A percentile compares a stretch with the other conserved stretches of the same genome.
Evolutionary conservation across 2,329 filamentous ascomycete species (phyloP).

Genomic region (Exophiala calicioides): DNA sequence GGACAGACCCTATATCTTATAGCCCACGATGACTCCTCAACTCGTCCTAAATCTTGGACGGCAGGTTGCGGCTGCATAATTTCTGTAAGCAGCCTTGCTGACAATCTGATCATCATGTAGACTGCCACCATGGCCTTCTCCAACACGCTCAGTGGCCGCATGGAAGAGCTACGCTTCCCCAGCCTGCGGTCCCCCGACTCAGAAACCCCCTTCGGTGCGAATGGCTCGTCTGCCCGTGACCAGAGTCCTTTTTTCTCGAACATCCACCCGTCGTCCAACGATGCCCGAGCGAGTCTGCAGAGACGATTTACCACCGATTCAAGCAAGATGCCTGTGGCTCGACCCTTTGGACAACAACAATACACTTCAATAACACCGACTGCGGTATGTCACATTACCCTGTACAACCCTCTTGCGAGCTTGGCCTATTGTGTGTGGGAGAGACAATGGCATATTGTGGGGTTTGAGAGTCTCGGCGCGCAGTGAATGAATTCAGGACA

Average conservation of each 20-base stretch:
- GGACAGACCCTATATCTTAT: too few relatives aligned
- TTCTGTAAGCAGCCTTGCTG: constrained; percentile 7
- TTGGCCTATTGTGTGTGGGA: constrained; percentile 12
- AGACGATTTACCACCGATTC: constrained; percentile 93
- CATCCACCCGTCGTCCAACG: constrained; percentile 57
- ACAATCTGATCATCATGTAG: constrained; percentile 11
- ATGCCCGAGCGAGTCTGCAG: constrained; percentile 75
- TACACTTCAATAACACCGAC: constrained; percentile 32
- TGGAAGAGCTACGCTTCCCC: constrained; percentile 79
- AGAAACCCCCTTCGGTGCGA: constrained; percentile 72
- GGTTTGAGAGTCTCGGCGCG: not conserved
- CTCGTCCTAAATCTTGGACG: too few relatives aligned
- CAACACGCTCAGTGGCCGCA: constrained; percentile 62
- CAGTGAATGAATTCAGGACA: constrained; percentile 16
- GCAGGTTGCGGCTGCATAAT: too few relatives aligned
- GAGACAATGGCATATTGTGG: constrained; percentile 18
- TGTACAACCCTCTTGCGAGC: constrained; percentile 16
- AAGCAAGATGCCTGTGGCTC: constrained; percentile 67
- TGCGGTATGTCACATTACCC: constrained; percentile 28
- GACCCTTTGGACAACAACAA: constrained; percentile 33
- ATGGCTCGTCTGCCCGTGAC: constrained; percentile 70
- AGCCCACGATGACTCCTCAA: too few relatives aligned
- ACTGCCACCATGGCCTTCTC: constrained; percentile 63
- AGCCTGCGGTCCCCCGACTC: constrained; percentile 75
- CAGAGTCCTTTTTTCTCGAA: constrained; percentile 65